Base-by-base conservation (phyloP, 2,329 filamentous ascomycete species). In the Claviceps maximensis region DNA sequence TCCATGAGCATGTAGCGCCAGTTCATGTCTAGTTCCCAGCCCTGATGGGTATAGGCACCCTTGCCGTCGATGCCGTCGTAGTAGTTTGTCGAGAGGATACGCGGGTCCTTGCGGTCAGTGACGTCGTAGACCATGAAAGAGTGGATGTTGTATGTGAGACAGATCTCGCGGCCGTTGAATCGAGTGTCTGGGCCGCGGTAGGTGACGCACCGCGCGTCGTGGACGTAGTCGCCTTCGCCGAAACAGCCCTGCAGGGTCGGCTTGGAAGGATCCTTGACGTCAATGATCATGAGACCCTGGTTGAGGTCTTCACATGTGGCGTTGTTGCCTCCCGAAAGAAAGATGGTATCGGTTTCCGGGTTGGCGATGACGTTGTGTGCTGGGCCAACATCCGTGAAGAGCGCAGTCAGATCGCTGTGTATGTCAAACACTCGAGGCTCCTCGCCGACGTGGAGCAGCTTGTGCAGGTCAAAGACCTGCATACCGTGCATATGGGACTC, bases 381-480 rank as follows among this genome's bases (percentile, higher is more conserved):
- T 41, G 67, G 64, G 27, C 73, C 73, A 59, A 49, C 66, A 55
- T 58, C 63, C 29, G 58, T 56, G 58, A 65, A 70, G 54, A 60
- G 64, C 5, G 65, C 65, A 0, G 65, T 64, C 9, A 71, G 59
- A 53, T 70, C 68, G 27, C 52, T 55, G 29, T 54, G 47, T n/a
- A 57, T 61, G 63, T 54, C 59, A 53, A 66, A 70, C 4, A 54
- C 59, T 57, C 55, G 59, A 45, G 63, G 68, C 15, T 62, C 66
- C 47, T 76, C 59, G 25, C n/a, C 27, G 15, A 25, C 17, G 12
- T 63, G 63, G 33, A 74, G 62, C 3, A 80, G 69, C 68, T 66
- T 81, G 59, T 68, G 76, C 71, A 82, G 71, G 61, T 84, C 79
- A 58, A 84, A 84, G 61, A 83, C 75, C 62, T 84, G 80, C 25